Base-by-base conservation (phyloP, 2,329 filamentous ascomycete genomes). In the Penicillium psychrosexuale region DNA sequence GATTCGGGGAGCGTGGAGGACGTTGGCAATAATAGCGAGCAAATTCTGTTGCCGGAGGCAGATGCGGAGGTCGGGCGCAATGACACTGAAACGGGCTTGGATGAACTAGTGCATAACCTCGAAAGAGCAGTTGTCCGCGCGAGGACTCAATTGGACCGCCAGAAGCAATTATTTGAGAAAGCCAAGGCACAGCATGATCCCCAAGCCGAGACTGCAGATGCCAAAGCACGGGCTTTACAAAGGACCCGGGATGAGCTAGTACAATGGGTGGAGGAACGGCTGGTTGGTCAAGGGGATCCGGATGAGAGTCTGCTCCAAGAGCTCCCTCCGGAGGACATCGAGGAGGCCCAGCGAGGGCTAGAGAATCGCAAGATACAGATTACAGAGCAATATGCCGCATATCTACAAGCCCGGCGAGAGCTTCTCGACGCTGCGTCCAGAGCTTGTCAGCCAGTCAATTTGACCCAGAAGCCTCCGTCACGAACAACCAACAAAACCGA, bases 211-310 rank as follows among this genome's bases (percentile, higher is more conserved):
- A 49, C 44, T 17, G 44, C 65, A 3, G 58, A 57, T 17, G 53
- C 57, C 8, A 72, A 65, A 55, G 48, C 75, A 0, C 57, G 60
- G 45, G 77, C 77, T 4, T 66, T 82, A 27, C 69, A 76, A 47
- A 67, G 68, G 36, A 79, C 77, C 12, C 73, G 78, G 42, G 73
- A 80, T 54, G 78, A 80, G 55, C 67, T 82, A 40, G 73, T 81
- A 5, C 69, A 75, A 42, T 82, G 80, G 80, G 72, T 82, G 7
- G 79, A 82, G 61, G 72, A 74, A 38, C 78, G 79, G 40, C 61
- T 82, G 43, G 70, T 75, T 17, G 76, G 60, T 15, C 66, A 67
- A 42, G 66, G 62, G 5, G 65, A 66, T 47, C 62, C 62, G 5
- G 71, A 73, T 24, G 67, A 68, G 34, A 64, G 54, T 27, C 53